Evolutionary conservation across 169 alveolate genomes (phyloP).

Genomic region (Plasmodium relictum): DNA sequence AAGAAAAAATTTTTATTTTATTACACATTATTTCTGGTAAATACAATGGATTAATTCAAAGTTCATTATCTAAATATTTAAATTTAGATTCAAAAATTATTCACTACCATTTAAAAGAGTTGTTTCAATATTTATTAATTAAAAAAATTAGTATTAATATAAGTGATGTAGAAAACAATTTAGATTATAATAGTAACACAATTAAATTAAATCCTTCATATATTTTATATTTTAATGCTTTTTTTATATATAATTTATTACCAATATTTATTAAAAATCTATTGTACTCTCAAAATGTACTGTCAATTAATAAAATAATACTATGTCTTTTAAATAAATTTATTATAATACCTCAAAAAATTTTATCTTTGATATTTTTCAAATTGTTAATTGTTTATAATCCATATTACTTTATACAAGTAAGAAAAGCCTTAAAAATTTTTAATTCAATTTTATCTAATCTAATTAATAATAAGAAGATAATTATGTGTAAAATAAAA

Average conservation of each 20-base stretch:
- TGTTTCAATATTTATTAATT: conserved; percentile 57
- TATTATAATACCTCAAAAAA: conserved; percentile 71
- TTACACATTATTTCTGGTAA: conserved; percentile 37
- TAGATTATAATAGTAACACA: conserved; percentile 4
- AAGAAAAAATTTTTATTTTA: conserved; percentile 68
- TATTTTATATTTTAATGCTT: conserved; percentile 54
- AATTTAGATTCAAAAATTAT: conserved; percentile 50
- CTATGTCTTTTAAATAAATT: conserved; percentile 53
- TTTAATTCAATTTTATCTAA: conserved; percentile 36
- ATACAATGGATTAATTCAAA: conserved; percentile 59
- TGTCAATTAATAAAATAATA: conserved; percentile 68
- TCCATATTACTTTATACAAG: conserved; percentile 67
- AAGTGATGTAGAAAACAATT: conserved; percentile 11
- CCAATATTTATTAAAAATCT: conserved; percentile 71
- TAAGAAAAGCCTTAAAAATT: conserved; percentile 58
- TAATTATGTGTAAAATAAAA: conserved; percentile 71
- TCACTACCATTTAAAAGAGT: conserved; percentile 47
- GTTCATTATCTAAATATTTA: conserved; percentile 47
- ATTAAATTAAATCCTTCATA: conserved; percentile 62
- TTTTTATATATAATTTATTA: conserved; percentile 56
- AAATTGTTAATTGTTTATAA: conserved; percentile 68
- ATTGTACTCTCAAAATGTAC: conserved; percentile 58
- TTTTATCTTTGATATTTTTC: conserved; percentile 50
- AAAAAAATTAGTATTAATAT: conserved; percentile 74
- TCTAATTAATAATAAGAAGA: conserved; percentile 30